Conservation (phyloP, 73 alveolate species). For the Paramecium caudatum region DNA sequence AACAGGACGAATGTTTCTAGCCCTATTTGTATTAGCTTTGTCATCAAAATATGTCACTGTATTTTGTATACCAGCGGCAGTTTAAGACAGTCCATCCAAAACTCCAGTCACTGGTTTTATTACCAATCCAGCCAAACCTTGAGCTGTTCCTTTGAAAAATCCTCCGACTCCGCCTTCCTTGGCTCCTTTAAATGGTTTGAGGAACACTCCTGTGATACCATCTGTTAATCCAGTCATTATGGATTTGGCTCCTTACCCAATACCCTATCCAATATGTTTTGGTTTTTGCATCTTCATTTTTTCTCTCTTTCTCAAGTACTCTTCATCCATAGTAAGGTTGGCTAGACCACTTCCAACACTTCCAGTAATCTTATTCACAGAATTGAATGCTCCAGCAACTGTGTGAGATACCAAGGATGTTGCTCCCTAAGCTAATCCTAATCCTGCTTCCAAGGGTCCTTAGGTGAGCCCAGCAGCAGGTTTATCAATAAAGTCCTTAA, state of each 20-base stretch:
- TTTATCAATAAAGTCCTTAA: constrained; percentile 55
- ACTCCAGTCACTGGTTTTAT: constrained; percentile 75
- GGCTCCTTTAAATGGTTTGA: constrained; percentile 70
- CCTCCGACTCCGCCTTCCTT: constrained; percentile 71
- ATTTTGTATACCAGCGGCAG: constrained; percentile 71
- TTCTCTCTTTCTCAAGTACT: constrained; percentile 64
- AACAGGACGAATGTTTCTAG: constrained; percentile 65
- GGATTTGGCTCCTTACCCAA: constrained; percentile 40
- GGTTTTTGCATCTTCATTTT: constrained; percentile 60
- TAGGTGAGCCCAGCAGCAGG: constrained; percentile 65
- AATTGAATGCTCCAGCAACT: constrained; percentile 71
- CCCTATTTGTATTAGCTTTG: constrained; percentile 68
- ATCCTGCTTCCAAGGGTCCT: constrained; percentile 77
- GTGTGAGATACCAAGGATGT: constrained; percentile 59
- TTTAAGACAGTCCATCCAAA: constrained; percentile 56
- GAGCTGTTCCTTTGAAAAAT: constrained; percentile 52
- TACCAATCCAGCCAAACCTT: constrained; percentile 69
- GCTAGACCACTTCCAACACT: constrained; percentile 68
- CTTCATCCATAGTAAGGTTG: constrained; percentile 67
- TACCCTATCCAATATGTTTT: constrained; percentile 31
- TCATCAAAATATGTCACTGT: constrained; percentile 48
- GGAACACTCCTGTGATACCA: constrained; percentile 69
- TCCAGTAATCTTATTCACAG: constrained; percentile 72
- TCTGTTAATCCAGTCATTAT: constrained; percentile 27
- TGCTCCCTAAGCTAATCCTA: constrained; percentile 72